Base-by-base conservation (phyloP, 192 early-diverging fungal genomes). In the Coemansia aciculifera region DNA sequence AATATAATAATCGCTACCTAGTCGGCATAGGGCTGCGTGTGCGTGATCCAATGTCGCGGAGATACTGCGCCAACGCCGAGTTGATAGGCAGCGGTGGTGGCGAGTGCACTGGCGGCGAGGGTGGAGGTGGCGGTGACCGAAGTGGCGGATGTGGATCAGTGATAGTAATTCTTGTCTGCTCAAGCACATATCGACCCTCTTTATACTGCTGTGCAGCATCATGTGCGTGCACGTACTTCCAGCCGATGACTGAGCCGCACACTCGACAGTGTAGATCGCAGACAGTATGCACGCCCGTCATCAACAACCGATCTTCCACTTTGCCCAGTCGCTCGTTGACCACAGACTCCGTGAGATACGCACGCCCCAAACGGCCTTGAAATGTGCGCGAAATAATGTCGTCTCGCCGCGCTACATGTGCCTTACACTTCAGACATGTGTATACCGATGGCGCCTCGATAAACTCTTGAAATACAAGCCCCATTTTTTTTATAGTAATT, bases 211-310 rank as follows among this genome's bases (percentile, higher is more conserved):
- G 81, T 8, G 75, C 56, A 24, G 56, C 65, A 37, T 78, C 75
- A 23, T 67, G 67, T 2, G 81, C 75, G 8, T 64, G 67, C 1
- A 83, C 31, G 54, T 83, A 83, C 63, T 74, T 74, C 81, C 81
- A 83, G 11, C 81, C 81, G 11, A 83, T 48, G 1, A 78, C 38
- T 5, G 69, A 32, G 56, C 62, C 44, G 49, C 81, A 83, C 21
- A 49, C 40, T 48, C 72, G 52, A 40, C 81, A 83, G 24, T 73
- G 48, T 13, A 83, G 69, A 36, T 83, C 61, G 69, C 76, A 75
- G 1, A 83, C 76, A 0, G 75, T 83, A 57, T 83, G 81, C n/a
- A 78, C 57, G 0, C 81, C 81, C 6, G 81, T 83, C 76, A 83
- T 83, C 37, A 83, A 71, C 54, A 75, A 42, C 8, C 81, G 81